Conservation (phyloP, 805 yeast genomes). For the Grigorovia yakushimaensis region DNA sequence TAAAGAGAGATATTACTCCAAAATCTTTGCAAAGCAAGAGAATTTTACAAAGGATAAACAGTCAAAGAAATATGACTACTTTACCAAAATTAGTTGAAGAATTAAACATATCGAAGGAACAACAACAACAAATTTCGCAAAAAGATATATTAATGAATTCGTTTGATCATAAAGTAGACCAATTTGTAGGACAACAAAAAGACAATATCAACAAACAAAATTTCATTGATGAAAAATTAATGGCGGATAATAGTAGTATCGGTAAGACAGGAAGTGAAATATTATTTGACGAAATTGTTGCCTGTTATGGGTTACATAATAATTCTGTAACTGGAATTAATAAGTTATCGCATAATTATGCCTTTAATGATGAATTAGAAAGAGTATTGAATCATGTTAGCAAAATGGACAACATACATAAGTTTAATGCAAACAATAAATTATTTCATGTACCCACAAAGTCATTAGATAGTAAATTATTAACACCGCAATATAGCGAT, state of each 20-base stretch:
- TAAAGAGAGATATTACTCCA: not conserved
- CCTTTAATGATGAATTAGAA: slow-evolving; percentile 13
- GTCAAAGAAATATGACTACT: not conserved
- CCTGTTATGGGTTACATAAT: slow-evolving; percentile 12
- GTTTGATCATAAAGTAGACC: no score
- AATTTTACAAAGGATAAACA: slow-evolving; percentile 2
- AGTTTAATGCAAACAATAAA: slow-evolving; percentile 1
- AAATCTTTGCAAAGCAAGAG: slow-evolving; percentile 1
- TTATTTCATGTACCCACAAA: not conserved
- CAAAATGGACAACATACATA: slow-evolving; percentile 5
- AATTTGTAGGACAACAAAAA: no score
- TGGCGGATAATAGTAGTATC: not conserved
- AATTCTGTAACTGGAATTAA: not conserved
- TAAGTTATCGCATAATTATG: not conserved
- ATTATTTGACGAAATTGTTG: slow-evolving; percentile 22
- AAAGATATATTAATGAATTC: no score
- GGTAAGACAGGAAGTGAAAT: slow-evolving; percentile 14
- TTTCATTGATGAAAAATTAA: not conserved
- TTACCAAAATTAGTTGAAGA: not conserved
- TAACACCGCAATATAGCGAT: slow-evolving; percentile 1
- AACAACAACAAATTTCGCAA: no score
- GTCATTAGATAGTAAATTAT: slow-evolving; percentile 1
- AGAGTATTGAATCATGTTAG: slow-evolving; percentile 13
- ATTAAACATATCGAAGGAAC: not conserved
- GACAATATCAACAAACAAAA: not conserved